Evolutionary conservation across 129 eudicot species (phyloP).

Genomic region (Logfia minima): DNA sequence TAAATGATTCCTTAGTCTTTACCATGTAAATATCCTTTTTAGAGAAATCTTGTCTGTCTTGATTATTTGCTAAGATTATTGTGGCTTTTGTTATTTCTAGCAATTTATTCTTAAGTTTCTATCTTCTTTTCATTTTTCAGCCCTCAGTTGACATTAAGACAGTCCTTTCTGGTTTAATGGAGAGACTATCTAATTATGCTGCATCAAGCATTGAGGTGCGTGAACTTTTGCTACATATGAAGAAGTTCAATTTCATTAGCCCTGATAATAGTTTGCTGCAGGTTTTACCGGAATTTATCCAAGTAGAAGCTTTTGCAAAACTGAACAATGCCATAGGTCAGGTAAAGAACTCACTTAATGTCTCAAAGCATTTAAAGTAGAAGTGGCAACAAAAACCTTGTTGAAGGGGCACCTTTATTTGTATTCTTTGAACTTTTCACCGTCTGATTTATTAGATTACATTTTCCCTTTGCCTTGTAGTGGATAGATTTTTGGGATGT

Average conservation of each 20-base stretch:
- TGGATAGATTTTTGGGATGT: not conserved
- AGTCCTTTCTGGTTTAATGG: slow-evolving; percentile 91
- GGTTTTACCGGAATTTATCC: slow-evolving; percentile 92
- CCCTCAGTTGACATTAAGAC: slow-evolving; percentile 88
- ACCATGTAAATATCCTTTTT: not conserved
- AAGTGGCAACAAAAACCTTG: slow-evolving; percentile 18
- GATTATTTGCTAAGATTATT: slow-evolving; percentile 12
- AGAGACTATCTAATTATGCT: slow-evolving; percentile 94
- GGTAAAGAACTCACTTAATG: slow-evolving; percentile 47
- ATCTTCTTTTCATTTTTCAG: slow-evolving; percentile 40
- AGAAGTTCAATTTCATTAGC: slow-evolving; percentile 13
- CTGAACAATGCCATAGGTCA: slow-evolving; percentile 83
- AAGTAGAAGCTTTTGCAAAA: slow-evolving; percentile 96
- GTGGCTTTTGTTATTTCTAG: slow-evolving; percentile 20
- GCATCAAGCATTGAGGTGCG: slow-evolving; percentile 89
- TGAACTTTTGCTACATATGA: slow-evolving; percentile 18
- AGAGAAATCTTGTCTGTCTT: not conserved
- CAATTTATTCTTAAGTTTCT: slow-evolving; percentile 7
- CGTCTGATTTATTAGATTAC: not conserved
- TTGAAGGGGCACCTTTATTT: not conserved
- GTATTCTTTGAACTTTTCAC: not conserved
- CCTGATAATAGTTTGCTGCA: slow-evolving; percentile 53
- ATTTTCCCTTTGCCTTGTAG: not conserved
- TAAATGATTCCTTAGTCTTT: not conserved
- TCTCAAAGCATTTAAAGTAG: slow-evolving; percentile 14